Base-by-base conservation (phyloP, 371 early-diverging fungal species). In the Homolaphlyctis polyrhiza region DNA sequence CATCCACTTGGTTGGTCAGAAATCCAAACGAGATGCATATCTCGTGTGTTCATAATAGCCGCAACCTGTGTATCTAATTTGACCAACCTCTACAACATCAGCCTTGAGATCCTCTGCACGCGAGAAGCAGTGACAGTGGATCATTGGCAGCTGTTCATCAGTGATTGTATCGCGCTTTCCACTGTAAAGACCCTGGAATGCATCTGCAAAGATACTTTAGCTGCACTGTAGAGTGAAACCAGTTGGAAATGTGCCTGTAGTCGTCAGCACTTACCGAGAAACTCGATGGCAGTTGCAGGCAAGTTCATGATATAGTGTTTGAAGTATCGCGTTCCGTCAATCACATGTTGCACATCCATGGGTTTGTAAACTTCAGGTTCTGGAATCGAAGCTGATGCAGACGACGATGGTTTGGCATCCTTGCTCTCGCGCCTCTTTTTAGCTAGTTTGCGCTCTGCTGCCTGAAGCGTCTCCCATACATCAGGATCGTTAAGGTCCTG, bases 281-380 rank as follows among this genome's bases (percentile, higher is more conserved):
- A 98, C 60, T 95, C 97, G 47, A 97, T 86, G 1, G 97, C 95
- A 0, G 92, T 92, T 2, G 93, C 97, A 0, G 99, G 98, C 29
- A 99, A 79, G 72, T 99, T 97, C 98, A 99, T 96, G 0, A 98
- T 89, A 66, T 93, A 94, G 71, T 99, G 99, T 58, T 92, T 86
- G 70, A 96, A 97, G 30, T 87, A 84, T 58, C 81, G 78, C 45
- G 16, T 43, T 25, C 39, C 43, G 49, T 16, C 35, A 13, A 59
- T 21, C 18, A 18, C 61, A 29, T 35, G 23, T 16, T 61, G 47
- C 8, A 49, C 2, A 21, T 21, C 49, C 48, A 32, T 36, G 61
- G 49, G 60, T 18, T 39, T 39, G 39, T 18, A 8, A 11, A 11
- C 11, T 18, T 39, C 11, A 8, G 39, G 39, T 18, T 39, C 18